Base-by-base conservation (phyloP, 225 moss, liverwort and hornwort species). In the Thuidium tamariscinum region DNA sequence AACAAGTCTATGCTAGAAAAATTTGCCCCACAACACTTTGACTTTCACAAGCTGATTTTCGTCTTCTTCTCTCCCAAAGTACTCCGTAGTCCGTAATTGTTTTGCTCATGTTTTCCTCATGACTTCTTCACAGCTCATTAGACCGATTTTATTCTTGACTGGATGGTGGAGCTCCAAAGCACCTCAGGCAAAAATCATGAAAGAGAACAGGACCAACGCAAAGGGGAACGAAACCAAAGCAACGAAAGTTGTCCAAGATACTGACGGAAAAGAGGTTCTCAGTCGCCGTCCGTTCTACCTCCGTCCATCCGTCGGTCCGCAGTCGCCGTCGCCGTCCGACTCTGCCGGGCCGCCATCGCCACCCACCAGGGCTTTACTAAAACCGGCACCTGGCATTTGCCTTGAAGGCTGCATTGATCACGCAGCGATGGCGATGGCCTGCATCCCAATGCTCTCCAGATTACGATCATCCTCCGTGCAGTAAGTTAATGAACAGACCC, bases 331-430 rank as follows among this genome's bases (percentile, higher is more conserved):
- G 36, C 57, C 78, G 68, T 77, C 67, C 85, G 63, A 3, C 27
- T 29, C 65, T 18, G 68, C 44, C 79, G 67, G 85, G 85, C 85
- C 85, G 85, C 79, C 85, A 79, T 85, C 34, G 77, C 56, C n/a
- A 85, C 34, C 78, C 79, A 79, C 85, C 78, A 20, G 14, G 78
- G 57, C 57, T 25, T 78, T 85, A 57, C 85, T 67, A 79, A 85
- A 79, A 85, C 67, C 85, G 85, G 79, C 77, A 41, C 77, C 78
- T 67, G 85, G 68, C 46, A 44, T 56, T 25, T 10, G 79, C 44
- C 57, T 85, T 85, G n/a, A 85, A 85, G 68, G 79, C 78, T 56
- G 85, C 85, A 85, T 85, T 85, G 46, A 85, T 85, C 79, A 85
- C 79, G 78, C 77, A 67, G 67, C 78, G 76, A 52, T 52, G 84